A percentile compares a stretch with the other conserved stretches of the same genome.
These are phyloP conservation scores for Triticum urartu DNA, from an alignment of 176 grass and related monocot genomes.

Conservation along the genomic window DNA sequence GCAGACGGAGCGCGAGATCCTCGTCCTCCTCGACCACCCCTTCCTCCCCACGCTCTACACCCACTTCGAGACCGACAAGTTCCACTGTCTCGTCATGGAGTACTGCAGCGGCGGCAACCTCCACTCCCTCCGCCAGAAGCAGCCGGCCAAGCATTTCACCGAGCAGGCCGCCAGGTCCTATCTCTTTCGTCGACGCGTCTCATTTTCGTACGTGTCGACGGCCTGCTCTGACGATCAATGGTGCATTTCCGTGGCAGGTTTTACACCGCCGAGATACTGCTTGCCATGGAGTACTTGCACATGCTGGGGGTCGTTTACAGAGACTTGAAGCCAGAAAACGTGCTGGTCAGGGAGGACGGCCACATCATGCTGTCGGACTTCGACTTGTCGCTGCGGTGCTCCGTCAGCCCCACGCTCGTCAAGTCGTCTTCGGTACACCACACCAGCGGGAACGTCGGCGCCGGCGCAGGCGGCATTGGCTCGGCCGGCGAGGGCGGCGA, in stretches of 20 bases:
- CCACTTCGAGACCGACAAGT: constrained; percentile 23
- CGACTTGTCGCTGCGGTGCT: constrained; percentile 45
- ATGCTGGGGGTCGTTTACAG: constrained; percentile 53
- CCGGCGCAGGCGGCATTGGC: neutral
- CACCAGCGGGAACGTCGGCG: neutral
- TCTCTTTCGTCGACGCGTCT: neutral
- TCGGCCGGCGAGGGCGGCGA: neutral
- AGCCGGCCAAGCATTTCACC: constrained; percentile 48
- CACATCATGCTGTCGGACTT: constrained; percentile 55
- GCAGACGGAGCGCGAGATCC: constrained; percentile 55
- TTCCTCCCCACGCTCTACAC: constrained; percentile 20
- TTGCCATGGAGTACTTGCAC: constrained; percentile 45
- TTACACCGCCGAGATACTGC: constrained; percentile 41
- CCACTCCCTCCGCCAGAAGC: constrained; percentile 48
- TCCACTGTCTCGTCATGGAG: constrained; percentile 25
- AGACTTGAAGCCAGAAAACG: constrained; percentile 51
- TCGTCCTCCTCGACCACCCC: constrained; percentile 15
- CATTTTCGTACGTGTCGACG: neutral
- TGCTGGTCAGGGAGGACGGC: constrained; percentile 41
- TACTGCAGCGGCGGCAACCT: constrained; percentile 49
- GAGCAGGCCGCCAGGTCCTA: constrained; percentile 34
- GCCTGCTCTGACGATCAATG: neutral
- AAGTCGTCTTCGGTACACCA: constrained; percentile 35
- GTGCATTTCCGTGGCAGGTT: constrained; percentile 12
- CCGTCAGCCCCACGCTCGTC: constrained; percentile 42